Conservation (phyloP, 2,329 filamentous ascomycete genomes). For the Beauveria varroae region DNA sequence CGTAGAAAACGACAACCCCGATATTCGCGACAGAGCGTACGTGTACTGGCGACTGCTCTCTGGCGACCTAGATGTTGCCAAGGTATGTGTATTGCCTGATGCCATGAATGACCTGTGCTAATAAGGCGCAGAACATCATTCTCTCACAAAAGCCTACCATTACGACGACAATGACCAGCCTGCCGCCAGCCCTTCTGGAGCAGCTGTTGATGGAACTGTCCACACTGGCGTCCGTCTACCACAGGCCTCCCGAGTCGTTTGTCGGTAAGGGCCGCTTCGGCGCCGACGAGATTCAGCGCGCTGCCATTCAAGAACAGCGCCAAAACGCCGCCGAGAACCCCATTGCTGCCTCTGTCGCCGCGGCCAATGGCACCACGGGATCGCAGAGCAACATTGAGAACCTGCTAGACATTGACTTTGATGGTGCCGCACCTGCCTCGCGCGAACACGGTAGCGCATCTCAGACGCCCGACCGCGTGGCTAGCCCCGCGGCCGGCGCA, state of each 20-base stretch:
- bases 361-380: constrained; percentile 53
- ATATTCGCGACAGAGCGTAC: constrained; percentile 93
- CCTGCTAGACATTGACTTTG: constrained; percentile 91
- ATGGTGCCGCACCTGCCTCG: constrained; percentile 86
- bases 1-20: constrained; percentile 92
- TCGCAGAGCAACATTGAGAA: constrained; percentile 83
- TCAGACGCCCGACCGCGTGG: constrained; percentile 61
- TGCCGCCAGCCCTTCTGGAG: constrained; percentile 77
- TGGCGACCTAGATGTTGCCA: constrained; percentile 82
- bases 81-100: constrained; percentile 42
- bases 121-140: constrained; percentile 59
- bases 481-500: constrained; percentile 47
- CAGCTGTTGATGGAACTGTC: constrained; percentile 88
- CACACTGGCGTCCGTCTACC: constrained; percentile 93
- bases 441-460: constrained; percentile 50
- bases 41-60: constrained; percentile 97
- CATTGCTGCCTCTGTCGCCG: constrained; percentile 75
- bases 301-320: constrained; percentile 92
- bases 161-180: constrained; percentile 83
- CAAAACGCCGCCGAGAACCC: constrained; percentile 91
- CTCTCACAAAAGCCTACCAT: constrained; percentile 93
- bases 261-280: constrained; percentile 91
- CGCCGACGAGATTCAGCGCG: constrained; percentile 87
- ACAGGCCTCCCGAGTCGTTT: constrained; percentile 97
- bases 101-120: constrained; percentile 13